These are phyloP conservation scores for Penicillium polonicum DNA, from an alignment of 2,329 filamentous ascomycete genomes.

Conservation along the genomic window DNA sequence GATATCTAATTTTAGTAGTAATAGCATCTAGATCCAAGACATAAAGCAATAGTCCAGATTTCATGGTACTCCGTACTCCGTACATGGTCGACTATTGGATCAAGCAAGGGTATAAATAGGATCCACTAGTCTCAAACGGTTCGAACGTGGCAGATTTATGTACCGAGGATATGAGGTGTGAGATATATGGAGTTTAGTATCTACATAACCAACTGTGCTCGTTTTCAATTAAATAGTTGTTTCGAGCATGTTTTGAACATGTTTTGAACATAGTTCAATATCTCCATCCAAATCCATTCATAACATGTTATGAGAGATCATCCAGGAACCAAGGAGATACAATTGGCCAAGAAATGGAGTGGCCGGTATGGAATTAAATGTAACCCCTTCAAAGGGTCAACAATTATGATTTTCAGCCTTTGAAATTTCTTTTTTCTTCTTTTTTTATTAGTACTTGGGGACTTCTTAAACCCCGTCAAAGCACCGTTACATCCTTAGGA, in stretches of 20 bases:
- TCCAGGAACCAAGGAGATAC: constrained; percentile 3
- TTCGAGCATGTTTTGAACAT: neutral
- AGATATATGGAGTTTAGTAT: neutral
- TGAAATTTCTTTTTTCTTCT: neutral
- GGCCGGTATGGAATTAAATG: constrained; percentile 12
- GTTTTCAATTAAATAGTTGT: neutral
- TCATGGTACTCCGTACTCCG: neutral
- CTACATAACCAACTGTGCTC: neutral
- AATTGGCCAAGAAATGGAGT: constrained; percentile 12
- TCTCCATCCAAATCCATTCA: neutral
- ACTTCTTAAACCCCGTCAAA: neutral
- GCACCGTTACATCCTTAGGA: neutral
- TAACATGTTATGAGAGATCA: neutral
- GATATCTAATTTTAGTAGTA: neutral
- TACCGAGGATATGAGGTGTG: neutral
- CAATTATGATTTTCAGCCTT: neutral
- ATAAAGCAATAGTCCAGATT: neutral
- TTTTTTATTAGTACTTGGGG: neutral
- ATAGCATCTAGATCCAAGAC: neutral
- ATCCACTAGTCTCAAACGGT: neutral
- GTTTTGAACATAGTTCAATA: neutral
- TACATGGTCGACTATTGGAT: neutral
- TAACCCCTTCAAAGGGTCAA: constrained; percentile 7
- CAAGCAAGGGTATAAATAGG: constrained; percentile 7
- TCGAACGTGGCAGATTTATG: neutral